Base-by-base conservation (phyloP, 2,329 filamentous ascomycete genomes). In the Lomentospora prolificans region DNA sequence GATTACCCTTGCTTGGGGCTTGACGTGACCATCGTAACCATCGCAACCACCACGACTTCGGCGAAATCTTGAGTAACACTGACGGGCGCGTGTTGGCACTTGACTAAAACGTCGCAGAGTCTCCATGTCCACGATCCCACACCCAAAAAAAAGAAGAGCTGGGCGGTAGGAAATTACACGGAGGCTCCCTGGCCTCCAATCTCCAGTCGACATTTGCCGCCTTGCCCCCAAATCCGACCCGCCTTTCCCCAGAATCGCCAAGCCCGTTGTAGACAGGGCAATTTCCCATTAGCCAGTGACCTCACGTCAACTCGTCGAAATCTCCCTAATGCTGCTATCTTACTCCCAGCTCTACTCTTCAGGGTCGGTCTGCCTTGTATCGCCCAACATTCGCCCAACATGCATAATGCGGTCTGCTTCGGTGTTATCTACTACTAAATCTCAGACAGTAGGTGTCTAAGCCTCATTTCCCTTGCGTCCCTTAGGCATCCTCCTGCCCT, bases 121-220 rank as follows among this genome's bases (percentile, higher is more conserved):
- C 14, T 36, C 27, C 7, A 17, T 39, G 4, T 39, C 33, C 33
- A 7, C 36, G n/a, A 14, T 41, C 17, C 19, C 14, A 12, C 30
- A 41, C 36, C 17, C 25, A n/a, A n/a, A n/a, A 25, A 51, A 22
- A 12, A 51, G 51, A 25, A 24, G 22, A 12, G n/a, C 14, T 22
- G 50, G 51, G 22, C 51, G 51, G 28, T 10, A 48, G 44, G 44
- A 48, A 48, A 48, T 31, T 54, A 19, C 24, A 12, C 24, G 28
- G 14, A 19, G 14, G 25, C 24, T 25, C n/a, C n/a, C 19, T 12
- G 41, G 22, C 52, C 12, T 44, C 52, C 52, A 54, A 54, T 54
- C 36, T 28, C 24, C 24, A n/a, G 25, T 4, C 4, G n/a, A 44
- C 10, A 27, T 54, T 54, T 54, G 24, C 52, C 52, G 52, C 52